Percentiles rank a stretch among this genome's conserved stretches.
phyloP scores from a whole-genome alignment of 1,139 yeast genomes.

The Tardiomyces digboiensis region DNA sequence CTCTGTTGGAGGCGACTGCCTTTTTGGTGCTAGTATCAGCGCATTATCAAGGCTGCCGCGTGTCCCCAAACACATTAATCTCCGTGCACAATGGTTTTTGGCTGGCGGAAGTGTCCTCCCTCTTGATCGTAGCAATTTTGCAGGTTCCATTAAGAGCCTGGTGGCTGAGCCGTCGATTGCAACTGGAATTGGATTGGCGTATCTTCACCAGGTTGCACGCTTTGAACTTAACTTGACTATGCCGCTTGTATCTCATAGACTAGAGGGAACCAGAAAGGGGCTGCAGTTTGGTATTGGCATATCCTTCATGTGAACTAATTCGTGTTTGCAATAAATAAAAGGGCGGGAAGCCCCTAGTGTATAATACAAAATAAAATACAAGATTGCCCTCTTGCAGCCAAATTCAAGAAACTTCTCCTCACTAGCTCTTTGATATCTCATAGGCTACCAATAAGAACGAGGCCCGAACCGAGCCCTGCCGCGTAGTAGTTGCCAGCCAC shows the following conservation, averaged over 20 bases:
- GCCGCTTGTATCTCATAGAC: constrained; percentile 45
- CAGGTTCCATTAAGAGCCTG: constrained; percentile 5
- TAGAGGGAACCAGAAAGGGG: constrained; percentile 70
- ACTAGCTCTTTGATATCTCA: too few relatives aligned
- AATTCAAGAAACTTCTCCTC: too few relatives aligned
- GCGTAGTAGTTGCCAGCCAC: constrained; percentile 47
- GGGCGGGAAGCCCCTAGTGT: too few relatives aligned
- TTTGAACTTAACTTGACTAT: constrained; percentile 82
- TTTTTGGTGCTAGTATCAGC: constrained; percentile 62
- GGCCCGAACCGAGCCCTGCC: constrained; percentile 52
- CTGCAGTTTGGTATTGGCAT: constrained; percentile 90
- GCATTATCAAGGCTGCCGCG: constrained; percentile 58
- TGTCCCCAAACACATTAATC: constrained; percentile 35
- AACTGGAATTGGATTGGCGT: constrained; percentile 68
- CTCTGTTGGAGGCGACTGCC: constrained; percentile 72
- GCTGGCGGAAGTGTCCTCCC: constrained; percentile 66
- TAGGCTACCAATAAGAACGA: constrained; percentile 20
- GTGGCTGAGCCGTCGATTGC: constrained; percentile 40
- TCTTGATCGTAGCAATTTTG: constrained; percentile 24
- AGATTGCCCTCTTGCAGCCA: too few relatives aligned
- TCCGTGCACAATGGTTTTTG: constrained; percentile 59
- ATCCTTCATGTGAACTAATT: constrained; percentile 66
- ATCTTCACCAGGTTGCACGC: constrained; percentile 82
- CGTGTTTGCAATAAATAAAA: background rate
- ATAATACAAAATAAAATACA: too few relatives aligned